Percentiles rank a stretch among this genome's conserved stretches.
Evolutionary conservation across 176 grass and related monocot species (phyloP).

Genomic region (Typha latifolia): DNA sequence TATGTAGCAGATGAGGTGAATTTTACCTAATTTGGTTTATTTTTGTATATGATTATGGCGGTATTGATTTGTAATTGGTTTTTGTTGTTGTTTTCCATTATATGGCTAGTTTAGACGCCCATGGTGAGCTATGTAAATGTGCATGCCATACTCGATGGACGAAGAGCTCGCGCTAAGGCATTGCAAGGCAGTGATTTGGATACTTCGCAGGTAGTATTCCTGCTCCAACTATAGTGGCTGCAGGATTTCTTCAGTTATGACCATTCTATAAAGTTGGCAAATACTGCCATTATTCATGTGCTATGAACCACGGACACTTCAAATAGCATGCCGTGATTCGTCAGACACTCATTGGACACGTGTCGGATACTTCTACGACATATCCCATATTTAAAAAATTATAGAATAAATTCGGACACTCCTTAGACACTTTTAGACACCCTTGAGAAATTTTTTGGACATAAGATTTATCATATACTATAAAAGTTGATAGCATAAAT

Average conservation of each 20-base stretch:
- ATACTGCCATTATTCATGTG: neutral
- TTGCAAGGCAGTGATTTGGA: constrained; percentile 40
- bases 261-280: neutral
- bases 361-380: too few species aligned
- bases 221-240: neutral
- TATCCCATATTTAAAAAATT: too few species aligned
- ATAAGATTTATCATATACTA: too few species aligned
- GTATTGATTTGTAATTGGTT: neutral
- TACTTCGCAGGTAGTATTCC: constrained; percentile 37
- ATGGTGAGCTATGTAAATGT: constrained; percentile 82
- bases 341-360: too few species aligned
- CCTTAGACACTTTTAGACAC: too few species aligned
- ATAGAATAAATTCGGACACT: too few species aligned
- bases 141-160: constrained; percentile 57
- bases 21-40: neutral
- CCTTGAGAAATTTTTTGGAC: too few species aligned
- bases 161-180: constrained; percentile 47
- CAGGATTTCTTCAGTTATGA: neutral
- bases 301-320: too few species aligned
- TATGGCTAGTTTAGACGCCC: constrained; percentile 41
- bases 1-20: constrained; percentile 79
- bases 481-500: too few species aligned
- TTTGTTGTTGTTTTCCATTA: neutral
- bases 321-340: too few species aligned
- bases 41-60: constrained; percentile 8